A percentile compares a stretch with the other conserved stretches of the same genome.
phyloP scores from a whole-genome alignment of 2,329 filamentous ascomycete species.

The Sordariomycetes sp. region DNA sequence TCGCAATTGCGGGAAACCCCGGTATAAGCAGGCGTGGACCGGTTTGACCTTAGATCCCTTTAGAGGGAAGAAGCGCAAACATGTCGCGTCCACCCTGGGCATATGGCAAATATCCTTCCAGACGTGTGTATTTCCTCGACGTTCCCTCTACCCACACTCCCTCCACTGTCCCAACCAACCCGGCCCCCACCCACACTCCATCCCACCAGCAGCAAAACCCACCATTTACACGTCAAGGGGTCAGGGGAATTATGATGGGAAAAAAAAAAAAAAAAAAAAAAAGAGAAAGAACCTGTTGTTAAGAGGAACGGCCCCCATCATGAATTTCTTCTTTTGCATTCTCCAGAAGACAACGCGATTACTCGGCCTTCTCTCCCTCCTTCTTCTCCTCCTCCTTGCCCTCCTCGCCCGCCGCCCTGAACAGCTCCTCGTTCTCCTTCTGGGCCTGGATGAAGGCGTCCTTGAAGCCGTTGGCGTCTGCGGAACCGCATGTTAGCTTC shows the following conservation, averaged over 20 bases:
- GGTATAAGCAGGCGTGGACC: no score
- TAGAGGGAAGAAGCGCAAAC: no score
- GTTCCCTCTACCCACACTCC: no score
- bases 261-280: background rate
- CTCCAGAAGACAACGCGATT: background rate
- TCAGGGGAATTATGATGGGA: no score
- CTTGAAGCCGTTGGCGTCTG: constrained; percentile 95
- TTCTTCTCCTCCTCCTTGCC: constrained; percentile 3
- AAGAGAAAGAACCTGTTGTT: background rate
- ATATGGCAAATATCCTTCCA: no score
- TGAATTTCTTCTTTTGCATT: background rate
- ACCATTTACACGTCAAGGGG: background rate
- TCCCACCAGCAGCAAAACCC: background rate
- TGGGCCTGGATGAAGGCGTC: constrained; percentile 95
- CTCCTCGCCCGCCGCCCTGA: constrained; percentile 35
- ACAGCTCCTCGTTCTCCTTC: constrained; percentile 85
- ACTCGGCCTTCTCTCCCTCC: background rate
- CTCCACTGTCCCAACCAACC: background rate
- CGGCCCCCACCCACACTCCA: background rate
- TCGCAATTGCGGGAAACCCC: no score
- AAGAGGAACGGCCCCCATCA: background rate
- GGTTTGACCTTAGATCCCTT: no score
- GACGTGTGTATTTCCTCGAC: no score
- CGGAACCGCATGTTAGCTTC: constrained; percentile 2
- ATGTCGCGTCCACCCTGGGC: no score